These are phyloP conservation scores for Beauveria australis DNA, from an alignment of 2,329 filamentous ascomycete genomes.

Conservation along the genomic window DNA sequence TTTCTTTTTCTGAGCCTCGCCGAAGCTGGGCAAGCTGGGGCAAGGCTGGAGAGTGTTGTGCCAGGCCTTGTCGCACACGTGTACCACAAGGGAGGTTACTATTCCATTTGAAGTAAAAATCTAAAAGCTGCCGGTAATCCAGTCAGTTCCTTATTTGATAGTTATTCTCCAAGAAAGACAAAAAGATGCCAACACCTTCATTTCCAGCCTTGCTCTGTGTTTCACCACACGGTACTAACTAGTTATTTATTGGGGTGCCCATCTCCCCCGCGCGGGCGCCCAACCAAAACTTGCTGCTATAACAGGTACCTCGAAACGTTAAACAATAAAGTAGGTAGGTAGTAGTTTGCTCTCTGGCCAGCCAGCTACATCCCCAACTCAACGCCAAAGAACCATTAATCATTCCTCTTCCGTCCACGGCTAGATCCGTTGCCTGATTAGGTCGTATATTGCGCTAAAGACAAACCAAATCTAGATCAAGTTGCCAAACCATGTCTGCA, in stretches of 20 bases:
- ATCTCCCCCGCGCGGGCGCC: not conserved
- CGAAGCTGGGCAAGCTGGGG: not conserved
- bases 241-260: no score
- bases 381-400: not conserved
- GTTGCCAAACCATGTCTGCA: not conserved
- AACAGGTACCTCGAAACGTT: not conserved
- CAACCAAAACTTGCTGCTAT: not conserved
- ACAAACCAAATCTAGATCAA: not conserved
- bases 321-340: not conserved
- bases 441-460: not conserved
- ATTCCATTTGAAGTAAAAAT: not conserved
- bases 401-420: not conserved
- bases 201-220: not conserved
- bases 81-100: not conserved
- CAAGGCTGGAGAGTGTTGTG: not conserved
- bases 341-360: not conserved
- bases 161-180: no score
- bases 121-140: no score
- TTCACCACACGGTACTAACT: not conserved
- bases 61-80: not conserved
- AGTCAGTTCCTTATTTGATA: no score
- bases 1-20: not conserved
- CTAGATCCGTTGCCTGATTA: not conserved
- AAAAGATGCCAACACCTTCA: no score
- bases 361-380: not conserved